Evolutionary conservation across 306 rosid species (phyloP), one percentile per base, ranked within the genome.

Genomic region (Aeschynomene evenia): DNA sequence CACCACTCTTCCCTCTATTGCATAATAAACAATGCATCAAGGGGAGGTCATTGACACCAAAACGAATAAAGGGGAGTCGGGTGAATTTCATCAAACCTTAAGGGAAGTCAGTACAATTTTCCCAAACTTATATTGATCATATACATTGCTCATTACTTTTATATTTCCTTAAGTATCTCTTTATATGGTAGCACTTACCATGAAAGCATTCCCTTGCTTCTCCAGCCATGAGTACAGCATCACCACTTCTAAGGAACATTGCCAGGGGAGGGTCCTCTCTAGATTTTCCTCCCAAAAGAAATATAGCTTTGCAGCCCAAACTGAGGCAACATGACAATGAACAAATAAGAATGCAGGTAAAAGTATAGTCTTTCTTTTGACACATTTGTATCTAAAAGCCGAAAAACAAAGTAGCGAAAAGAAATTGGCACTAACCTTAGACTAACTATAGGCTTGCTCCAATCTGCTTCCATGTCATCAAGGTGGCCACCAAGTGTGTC

Each of bases 401-500:
- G 54, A 37, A 16, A 43, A 29, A 13, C 34, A 53, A 54, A 33
- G 34, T 16, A 49, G 12, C 14, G 18, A 22, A 37, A 66, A 33
- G 34, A 63, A 67, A 21, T 15, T 45, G 46, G 60, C 45, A 42
- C 33, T 29, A 56, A 94, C 96, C 97, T 94, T 85, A 94, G 68
- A 85, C 97, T 94, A 24, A 94, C 89, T 55, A 88, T 87, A 51
- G 97, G 97, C 74, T 76, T 85, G 75, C 91, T 88, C 97, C 97
- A 94, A 79, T 94, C 97, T 18, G 80, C 88, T 85, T 91, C 99
- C 97, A 91, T 94, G 81, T 91, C 98, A 81, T 94, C 97, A 71
- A 94, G 95, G 84, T 94, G 96, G 62, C 97, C 98, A 22, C 98
- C 97, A 24, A 94, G 87, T 16, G 86, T 76, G 80, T 94, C 99